Percentiles rank a stretch among this genome's conserved stretches.
Conservation (phyloP, 2,329 filamentous ascomycete genomes). For the Fusarium begoniae region DNA sequence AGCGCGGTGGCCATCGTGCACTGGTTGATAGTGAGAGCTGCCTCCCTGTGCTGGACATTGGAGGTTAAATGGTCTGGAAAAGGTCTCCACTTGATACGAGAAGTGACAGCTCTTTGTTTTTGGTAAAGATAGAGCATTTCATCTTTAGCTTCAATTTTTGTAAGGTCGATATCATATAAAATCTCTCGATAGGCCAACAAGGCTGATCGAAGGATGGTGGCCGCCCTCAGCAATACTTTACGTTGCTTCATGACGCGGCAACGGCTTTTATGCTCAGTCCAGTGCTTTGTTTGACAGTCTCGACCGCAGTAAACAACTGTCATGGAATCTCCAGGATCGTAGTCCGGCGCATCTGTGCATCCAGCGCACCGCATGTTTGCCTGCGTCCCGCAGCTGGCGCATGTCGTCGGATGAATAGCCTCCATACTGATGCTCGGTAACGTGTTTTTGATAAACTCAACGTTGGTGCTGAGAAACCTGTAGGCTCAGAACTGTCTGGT, state of each 20-base stretch:
- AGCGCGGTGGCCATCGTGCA: neutral
- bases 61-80: neutral
- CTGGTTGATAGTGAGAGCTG: neutral
- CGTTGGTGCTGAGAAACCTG: neutral
- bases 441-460: fast-evolving
- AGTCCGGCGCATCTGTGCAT: neutral
- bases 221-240: neutral
- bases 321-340: neutral
- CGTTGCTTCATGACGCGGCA: neutral
- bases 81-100: neutral
- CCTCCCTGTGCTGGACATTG: neutral
- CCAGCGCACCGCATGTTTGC: neutral
- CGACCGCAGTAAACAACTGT: neutral
- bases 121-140: neutral
- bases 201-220: neutral
- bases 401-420: neutral
- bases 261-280: neutral
- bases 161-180: neutral
- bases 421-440: neutral
- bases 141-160: neutral
- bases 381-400: neutral
- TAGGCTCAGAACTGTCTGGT: neutral
- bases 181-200: neutral
- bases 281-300: neutral
- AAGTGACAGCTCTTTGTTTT: neutral